Evolutionary conservation across 2,329 filamentous ascomycete genomes (phyloP).

Genomic region (Cladosporium sp.): DNA sequence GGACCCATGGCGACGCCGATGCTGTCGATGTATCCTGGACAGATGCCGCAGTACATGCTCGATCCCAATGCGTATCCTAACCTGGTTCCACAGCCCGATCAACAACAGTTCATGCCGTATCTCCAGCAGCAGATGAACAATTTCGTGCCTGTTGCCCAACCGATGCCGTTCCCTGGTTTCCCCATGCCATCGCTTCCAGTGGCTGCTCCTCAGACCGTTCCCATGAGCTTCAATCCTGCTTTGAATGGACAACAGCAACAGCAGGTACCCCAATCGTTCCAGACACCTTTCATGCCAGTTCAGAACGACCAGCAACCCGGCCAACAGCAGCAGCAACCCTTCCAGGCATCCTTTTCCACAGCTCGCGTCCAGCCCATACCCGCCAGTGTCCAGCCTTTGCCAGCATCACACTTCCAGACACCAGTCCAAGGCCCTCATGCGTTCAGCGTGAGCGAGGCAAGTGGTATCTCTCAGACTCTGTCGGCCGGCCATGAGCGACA

Average conservation of each 20-base stretch:
- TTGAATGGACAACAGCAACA: conserved; percentile 1
- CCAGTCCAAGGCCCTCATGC: background rate
- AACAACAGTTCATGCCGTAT: conserved; percentile 4
- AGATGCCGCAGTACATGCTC: conserved; percentile 8
- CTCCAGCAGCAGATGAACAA: conserved; percentile 1
- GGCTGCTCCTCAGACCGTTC: background rate
- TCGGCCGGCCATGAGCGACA: background rate
- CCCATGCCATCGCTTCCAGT: background rate
- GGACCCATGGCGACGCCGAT: conserved; percentile 17
- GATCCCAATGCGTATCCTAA: conserved; percentile 6
- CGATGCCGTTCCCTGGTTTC: conserved; percentile 4
- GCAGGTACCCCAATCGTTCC: background rate
- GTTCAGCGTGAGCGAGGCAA: background rate
- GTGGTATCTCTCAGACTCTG: background rate
- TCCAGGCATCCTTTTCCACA: background rate
- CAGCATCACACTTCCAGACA: conserved; percentile 5
- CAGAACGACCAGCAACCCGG: background rate
- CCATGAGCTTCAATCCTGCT: background rate
- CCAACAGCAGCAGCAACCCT: background rate
- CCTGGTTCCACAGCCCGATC: conserved; percentile 1
- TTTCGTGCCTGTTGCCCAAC: background rate
- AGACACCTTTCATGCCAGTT: background rate
- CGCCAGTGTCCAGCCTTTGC: background rate
- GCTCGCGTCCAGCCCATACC: background rate
- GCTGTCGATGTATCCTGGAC: conserved; percentile 7